Base-by-base conservation (phyloP, 2,329 filamentous ascomycete genomes). In the Hypoxylon sp. region DNA sequence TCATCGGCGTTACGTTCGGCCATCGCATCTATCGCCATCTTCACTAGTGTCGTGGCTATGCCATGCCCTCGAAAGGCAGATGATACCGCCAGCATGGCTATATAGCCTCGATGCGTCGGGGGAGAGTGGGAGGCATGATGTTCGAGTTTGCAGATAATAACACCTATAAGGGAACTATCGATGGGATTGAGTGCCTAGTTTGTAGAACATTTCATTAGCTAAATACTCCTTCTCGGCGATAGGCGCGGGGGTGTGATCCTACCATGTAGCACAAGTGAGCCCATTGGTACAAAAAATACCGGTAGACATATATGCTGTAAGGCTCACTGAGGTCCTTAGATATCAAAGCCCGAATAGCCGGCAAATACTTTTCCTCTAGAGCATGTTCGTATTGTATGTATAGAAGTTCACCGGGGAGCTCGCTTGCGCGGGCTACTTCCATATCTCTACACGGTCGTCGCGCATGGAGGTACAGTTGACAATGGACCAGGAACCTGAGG, bases 261-360 rank as follows among this genome's bases (percentile, higher is more conserved):
- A 95, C 94, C 90, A 98, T 93, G 81, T 93, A 98, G 81, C 96
- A 99, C n/a, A 99, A 83, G 77, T 98, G 91, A 4, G 93, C 92
- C 96, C 96, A 99, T 86, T 98, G 94, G 78, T 97, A 97, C 17
- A 99, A 84, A 75, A 99, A 99, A 80, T 99, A 99, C 32, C 96
- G 90, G 80, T 98, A 99, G 64, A 99, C 96, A 82, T 99, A 99
- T 78, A 99, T 98, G 81, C 95, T 98, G 80, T 99, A 99, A 1
- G 96, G 96, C 80, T 99, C 96, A 73, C 95, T 98, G 53, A 99
- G 86, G 78, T 98, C 96, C 76, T 95, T 97, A 48, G 94, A 96
- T 76, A 99, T 99, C 77, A 99, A 83, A 63, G 94, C 90, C 60
- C 95, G 90, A 80, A 99, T 98, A 45, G 93, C 90, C 36, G 94